Base-by-base conservation (phyloP, 2,329 filamentous ascomycete species). In the Ophiostoma ips region DNA sequence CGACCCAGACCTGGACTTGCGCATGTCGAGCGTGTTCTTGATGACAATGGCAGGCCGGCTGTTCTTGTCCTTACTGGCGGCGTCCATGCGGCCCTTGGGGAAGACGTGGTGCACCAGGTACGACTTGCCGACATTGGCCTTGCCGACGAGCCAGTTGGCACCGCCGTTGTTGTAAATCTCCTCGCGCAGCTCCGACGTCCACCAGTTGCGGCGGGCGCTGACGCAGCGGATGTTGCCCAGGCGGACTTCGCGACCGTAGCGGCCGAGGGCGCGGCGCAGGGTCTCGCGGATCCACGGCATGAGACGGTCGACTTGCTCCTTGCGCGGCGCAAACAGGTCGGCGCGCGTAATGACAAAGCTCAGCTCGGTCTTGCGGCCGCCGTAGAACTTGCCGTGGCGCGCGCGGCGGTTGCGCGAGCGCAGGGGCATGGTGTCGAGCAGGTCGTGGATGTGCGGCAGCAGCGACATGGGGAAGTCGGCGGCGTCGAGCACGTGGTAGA, bases 381-480 rank as follows among this genome's bases (percentile, higher is more conserved):
- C 68, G 35, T 75, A 73, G 63, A 78, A 95, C 55, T 78, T 79
- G 48, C 71, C 73, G 7, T 73, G 69, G 50, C 79, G 79, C 1
- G 87, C 81, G 47, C 90, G 79, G 46, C 90, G 79, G 61, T 95
- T 96, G 54, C 77, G 77, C 1, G 85, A 84, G 51, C 90, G 81
- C 49, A 92, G 71, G 8, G 82, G 80, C 53, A 86, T 81, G 10
- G 88, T 70, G 33, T 81, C 72, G 1, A 95, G 71, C 1, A 87
- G 70, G 8, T 76, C 70, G 53, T 84, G 77, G 10, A 98, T 76
- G 41, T 81, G 78, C 1, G 87, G 86, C 4, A 96, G 72, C 13
- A 98, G 68, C 2, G 92, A 95, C 77, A 98, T 85, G 18, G 92
- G 92, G 56, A 98, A 96, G 65, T 98, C 92, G 53, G 89, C 92